Evolutionary conservation across 2,329 filamentous ascomycete species (phyloP).

Genomic region (Seiridium cupressi): DNA sequence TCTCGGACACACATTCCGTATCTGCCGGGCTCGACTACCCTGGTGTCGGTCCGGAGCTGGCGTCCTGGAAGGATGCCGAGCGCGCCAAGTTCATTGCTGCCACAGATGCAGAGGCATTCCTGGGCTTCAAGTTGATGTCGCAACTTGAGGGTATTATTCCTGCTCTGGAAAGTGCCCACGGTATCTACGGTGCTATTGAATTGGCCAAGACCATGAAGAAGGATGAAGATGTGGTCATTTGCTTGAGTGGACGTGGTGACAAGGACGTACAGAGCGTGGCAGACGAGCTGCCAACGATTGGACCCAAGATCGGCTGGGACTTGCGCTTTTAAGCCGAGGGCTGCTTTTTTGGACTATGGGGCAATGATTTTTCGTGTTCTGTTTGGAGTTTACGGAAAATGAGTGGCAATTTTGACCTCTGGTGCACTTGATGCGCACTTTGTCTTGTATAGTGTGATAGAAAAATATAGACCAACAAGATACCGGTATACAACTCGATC

Average conservation of each 20-base stretch:
- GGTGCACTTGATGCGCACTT: not conserved
- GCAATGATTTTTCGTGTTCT: not conserved
- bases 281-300: conserved; percentile 84
- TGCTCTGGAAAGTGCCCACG: conserved; percentile 90
- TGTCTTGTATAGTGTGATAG: not conserved
- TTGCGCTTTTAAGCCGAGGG: conserved; percentile 51
- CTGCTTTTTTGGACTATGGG: not conserved
- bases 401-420: not conserved
- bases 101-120: conserved; percentile 86
- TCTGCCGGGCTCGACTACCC: conserved; percentile 97
- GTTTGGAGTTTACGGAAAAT: conserved; percentile 6
- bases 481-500: not conserved
- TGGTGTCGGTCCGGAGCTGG: conserved; percentile 90
- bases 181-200: conserved; percentile 84
- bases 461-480: not conserved
- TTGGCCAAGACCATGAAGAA: conserved; percentile 90
- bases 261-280: conserved; percentile 99
- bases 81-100: conserved; percentile 87
- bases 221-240: conserved; percentile 89
- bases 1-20: conserved; percentile 91
- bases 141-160: conserved; percentile 96
- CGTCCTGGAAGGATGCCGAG: conserved; percentile 86
- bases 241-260: conserved; percentile 88
- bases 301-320: conserved; percentile 81
- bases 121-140: conserved; percentile 79